A percentile compares a stretch with the other conserved stretches of the same genome.
Evolutionary conservation across 192 early-diverging fungal genomes (phyloP).

Genomic region (Fimicolochytrium jonesii): DNA sequence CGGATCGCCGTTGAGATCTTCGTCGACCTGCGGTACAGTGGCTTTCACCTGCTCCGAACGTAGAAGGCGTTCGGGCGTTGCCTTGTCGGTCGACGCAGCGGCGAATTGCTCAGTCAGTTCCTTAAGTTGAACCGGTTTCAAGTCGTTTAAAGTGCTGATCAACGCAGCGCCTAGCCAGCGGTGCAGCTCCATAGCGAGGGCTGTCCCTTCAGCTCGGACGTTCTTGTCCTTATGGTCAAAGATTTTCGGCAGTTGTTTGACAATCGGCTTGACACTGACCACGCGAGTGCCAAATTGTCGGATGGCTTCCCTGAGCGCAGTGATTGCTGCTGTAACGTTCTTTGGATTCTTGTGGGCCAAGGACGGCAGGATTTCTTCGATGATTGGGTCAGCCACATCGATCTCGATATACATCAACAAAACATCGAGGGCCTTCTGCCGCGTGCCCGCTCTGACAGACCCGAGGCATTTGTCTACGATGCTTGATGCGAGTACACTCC

Average conservation of each 20-base stretch:
- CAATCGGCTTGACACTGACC: slow-evolving; percentile 73
- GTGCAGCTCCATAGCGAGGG: slow-evolving; percentile 81
- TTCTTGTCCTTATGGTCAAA: slow-evolving; percentile 93
- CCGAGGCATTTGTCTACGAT: slow-evolving; percentile 86
- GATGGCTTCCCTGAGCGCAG: slow-evolving; percentile 29
- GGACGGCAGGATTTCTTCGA: slow-evolving; percentile 73
- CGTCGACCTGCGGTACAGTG: slow-evolving; percentile 37
- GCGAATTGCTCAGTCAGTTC: slow-evolving; percentile 86
- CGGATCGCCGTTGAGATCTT: slow-evolving; percentile 22
- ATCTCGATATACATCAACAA: slow-evolving; percentile 86
- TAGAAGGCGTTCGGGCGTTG: slow-evolving; percentile 65
- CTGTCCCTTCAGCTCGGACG: slow-evolving; percentile 77
- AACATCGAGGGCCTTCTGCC: slow-evolving; percentile 70
- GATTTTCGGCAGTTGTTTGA: slow-evolving; percentile 81
- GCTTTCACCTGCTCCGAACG: slow-evolving; percentile 71
- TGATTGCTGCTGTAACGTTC: slow-evolving; percentile 60
- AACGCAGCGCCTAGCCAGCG: slow-evolving; percentile 88
- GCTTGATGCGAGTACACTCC: slow-evolving; percentile 65
- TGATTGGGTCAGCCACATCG: slow-evolving; percentile 73
- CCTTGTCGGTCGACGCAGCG: slow-evolving; percentile 55
- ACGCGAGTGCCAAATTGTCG: slow-evolving; percentile 74
- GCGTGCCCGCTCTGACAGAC: slow-evolving; percentile 75
- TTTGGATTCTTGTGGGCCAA: slow-evolving; percentile 90
- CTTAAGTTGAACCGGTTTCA: slow-evolving; percentile 94
- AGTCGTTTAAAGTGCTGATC: slow-evolving; percentile 64